These are phyloP conservation scores for Hypoxylon sp. DNA, from an alignment of 2,329 filamentous ascomycete genomes.

Conservation along the genomic window DNA sequence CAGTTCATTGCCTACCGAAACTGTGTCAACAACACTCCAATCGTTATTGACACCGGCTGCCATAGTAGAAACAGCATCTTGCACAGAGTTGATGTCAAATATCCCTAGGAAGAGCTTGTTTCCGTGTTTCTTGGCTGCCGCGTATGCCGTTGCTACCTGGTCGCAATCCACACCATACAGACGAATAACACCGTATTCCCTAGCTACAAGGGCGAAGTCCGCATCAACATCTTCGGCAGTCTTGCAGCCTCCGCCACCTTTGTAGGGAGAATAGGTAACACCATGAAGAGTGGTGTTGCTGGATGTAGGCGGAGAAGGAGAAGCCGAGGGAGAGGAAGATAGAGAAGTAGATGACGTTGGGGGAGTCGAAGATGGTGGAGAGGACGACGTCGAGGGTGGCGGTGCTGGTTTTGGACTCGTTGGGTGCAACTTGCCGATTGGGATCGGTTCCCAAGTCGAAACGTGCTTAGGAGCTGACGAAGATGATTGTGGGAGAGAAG, in stretches of 20 bases:
- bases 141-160: constrained; percentile 70
- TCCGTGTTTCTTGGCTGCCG: constrained; percentile 68
- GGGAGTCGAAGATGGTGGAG: background rate
- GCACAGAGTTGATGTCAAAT: constrained; percentile 67
- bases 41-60: constrained; percentile 66
- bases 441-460: constrained; percentile 8
- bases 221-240: constrained; percentile 65
- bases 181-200: constrained; percentile 70
- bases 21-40: constrained; percentile 74
- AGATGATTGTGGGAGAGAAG: constrained; percentile 12
- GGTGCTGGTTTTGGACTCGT: too few species aligned
- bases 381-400: constrained; percentile 3
- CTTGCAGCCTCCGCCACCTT: constrained; percentile 70
- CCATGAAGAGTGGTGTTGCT: constrained; percentile 47
- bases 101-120: constrained; percentile 80
- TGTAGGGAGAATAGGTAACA: constrained; percentile 61
- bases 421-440: background rate
- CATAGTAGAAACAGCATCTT: constrained; percentile 67
- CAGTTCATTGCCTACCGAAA: constrained; percentile 83
- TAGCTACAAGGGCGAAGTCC: constrained; percentile 67
- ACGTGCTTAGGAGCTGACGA: constrained; percentile 23
- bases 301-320: constrained; percentile 26
- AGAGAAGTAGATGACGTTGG: constrained; percentile 5
- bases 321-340: constrained; percentile 13
- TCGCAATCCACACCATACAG: constrained; percentile 84